These are phyloP conservation scores for Nidula niveotomentosa DNA, from an alignment of 1,284 basidiomycete species.

Conservation along the genomic window DNA sequence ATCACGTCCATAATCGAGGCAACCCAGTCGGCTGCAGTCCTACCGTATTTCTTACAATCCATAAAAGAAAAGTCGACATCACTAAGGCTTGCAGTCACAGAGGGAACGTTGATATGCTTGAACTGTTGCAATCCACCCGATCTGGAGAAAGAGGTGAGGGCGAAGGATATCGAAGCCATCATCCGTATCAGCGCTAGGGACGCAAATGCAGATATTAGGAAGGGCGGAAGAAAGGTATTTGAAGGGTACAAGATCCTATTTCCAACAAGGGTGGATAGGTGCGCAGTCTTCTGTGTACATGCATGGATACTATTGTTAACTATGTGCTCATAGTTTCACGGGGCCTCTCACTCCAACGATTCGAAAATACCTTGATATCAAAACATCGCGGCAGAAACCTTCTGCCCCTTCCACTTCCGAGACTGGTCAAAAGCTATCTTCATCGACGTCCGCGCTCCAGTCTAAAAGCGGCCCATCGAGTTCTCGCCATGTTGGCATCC, in stretches of 20 bases:
- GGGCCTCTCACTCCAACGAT: conserved; percentile 74
- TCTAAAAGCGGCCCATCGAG: conserved; percentile 10
- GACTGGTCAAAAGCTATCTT: conserved; percentile 8
- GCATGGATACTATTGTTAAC: neutral
- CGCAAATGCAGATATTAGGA: conserved; percentile 76
- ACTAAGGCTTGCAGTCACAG: conserved; percentile 62
- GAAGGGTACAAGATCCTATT: conserved; percentile 74
- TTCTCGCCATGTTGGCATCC: conserved; percentile 1
- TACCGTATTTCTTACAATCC: conserved; percentile 61
- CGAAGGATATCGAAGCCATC: conserved; percentile 66
- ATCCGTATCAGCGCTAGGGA: conserved; percentile 72
- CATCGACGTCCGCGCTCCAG: conserved; percentile 18
- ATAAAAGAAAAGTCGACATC: conserved; percentile 71
- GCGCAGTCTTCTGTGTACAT: conserved; percentile 20
- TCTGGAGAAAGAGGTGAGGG: conserved; percentile 63
- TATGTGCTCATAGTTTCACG: conserved; percentile 54
- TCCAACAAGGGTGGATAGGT: conserved; percentile 68
- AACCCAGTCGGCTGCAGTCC: conserved; percentile 68
- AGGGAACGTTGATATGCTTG: conserved; percentile 63
- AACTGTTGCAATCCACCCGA: conserved; percentile 78
- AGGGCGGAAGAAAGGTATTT: conserved; percentile 68
- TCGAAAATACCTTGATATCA: conserved; percentile 76
- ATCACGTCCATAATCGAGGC: conserved; percentile 64
- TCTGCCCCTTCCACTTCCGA: too few species aligned
- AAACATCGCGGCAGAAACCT: conserved; percentile 13